Percentiles rank a stretch among this genome's conserved stretches.
phyloP scores from a whole-genome alignment of 495 filamentous ascomycete genomes.

The Evansstolkia leycettana region DNA sequence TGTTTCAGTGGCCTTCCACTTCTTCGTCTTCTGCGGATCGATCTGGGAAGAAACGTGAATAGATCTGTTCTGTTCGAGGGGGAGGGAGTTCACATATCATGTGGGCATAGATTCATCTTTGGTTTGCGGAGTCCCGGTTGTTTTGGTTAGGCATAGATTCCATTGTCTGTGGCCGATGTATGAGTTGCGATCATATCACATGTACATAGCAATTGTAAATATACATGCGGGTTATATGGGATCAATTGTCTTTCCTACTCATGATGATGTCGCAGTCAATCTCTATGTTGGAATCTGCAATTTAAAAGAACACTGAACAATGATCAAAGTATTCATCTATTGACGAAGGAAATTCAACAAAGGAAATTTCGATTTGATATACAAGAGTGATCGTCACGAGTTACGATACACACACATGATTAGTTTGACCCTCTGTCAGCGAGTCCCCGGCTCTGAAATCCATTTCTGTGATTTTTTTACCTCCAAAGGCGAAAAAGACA shows the following conservation, averaged over 20 bases:
- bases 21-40: too few relatives aligned
- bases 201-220: too few relatives aligned
- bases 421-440: slow-evolving; percentile 2
- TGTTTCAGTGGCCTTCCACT: slow-evolving; percentile 11
- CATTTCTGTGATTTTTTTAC: not conserved
- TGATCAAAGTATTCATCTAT: not conserved
- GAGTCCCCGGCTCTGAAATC: not conserved
- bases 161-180: too few relatives aligned
- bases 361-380: slow-evolving; percentile 29
- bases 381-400: slow-evolving; percentile 14
- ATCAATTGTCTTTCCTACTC: too few relatives aligned
- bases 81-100: not conserved
- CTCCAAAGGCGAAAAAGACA: not conserved
- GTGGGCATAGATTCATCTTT: not conserved
- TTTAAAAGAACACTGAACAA: too few relatives aligned
- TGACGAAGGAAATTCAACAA: slow-evolving; percentile 13
- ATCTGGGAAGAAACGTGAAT: slow-evolving; percentile 1
- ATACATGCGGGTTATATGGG: too few relatives aligned
- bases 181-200: too few relatives aligned
- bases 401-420: slow-evolving; percentile 28
- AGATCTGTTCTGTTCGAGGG: not conserved
- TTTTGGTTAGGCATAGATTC: too few relatives aligned
- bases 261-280: too few relatives aligned
- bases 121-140: too few relatives aligned
- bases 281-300: too few relatives aligned